phyloP scores from a whole-genome alignment of 2,329 filamentous ascomycete genomes.

The Fusarium hostae region DNA sequence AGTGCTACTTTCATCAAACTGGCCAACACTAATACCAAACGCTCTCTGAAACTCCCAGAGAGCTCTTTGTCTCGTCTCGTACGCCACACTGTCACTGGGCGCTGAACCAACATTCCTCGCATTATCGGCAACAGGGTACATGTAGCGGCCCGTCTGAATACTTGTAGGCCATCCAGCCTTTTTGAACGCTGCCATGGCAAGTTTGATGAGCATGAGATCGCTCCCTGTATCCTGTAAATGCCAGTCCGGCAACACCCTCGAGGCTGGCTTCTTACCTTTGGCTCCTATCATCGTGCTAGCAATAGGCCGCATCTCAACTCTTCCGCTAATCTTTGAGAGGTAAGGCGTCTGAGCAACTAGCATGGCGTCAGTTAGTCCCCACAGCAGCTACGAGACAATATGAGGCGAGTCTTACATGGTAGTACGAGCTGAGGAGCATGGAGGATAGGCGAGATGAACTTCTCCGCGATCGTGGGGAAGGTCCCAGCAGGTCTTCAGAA shows the following conservation, averaged over 20 bases:
- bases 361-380: no score
- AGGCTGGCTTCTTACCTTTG: neutral
- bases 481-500: neutral
- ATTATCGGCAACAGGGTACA: accelerated
- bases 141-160: neutral
- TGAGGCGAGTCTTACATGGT: neutral
- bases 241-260: no score
- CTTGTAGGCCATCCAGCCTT: accelerated
- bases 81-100: accelerated
- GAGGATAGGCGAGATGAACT: neutral
- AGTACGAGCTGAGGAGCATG: neutral
- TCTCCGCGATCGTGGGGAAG: accelerated
- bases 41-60: neutral
- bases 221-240: neutral
- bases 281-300: neutral
- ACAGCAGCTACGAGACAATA: no score
- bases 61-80: neutral
- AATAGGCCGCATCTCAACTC: accelerated
- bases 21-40: neutral
- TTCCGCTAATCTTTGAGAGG: neutral
- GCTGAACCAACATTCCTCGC: accelerated
- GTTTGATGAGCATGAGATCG: neutral
- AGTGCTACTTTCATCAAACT: neutral
- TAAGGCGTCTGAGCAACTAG: neutral
- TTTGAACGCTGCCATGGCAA: accelerated